A percentile compares a stretch with the other conserved stretches of the same genome.
Evolutionary conservation across 805 yeast species (phyloP).

Genomic region (Nakazawaea siamensis): DNA sequence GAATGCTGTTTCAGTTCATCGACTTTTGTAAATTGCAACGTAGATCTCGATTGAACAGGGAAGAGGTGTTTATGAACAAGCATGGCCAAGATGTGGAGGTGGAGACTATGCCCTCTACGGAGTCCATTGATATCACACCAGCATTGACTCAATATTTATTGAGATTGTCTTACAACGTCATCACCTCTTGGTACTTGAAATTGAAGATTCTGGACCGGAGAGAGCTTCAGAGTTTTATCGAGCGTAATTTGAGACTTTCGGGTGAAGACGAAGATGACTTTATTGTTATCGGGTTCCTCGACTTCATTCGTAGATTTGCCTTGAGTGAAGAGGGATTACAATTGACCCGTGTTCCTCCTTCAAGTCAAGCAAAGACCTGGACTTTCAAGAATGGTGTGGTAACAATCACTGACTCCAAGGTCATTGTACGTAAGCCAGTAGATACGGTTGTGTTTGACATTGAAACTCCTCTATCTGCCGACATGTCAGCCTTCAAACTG

Average conservation of each 20-base stretch:
- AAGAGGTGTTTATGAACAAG: conserved; percentile 17
- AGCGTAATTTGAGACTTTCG: conserved; percentile 40
- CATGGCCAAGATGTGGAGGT: conserved; percentile 42
- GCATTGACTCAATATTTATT: conserved; percentile 52
- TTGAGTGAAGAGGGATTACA: no score
- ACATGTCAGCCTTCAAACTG: neutral
- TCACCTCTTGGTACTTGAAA: conserved; percentile 65
- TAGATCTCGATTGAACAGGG: conserved; percentile 35
- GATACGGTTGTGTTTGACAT: neutral
- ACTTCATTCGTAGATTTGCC: conserved; percentile 59
- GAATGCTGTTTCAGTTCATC: conserved; percentile 72
- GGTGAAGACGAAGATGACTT: conserved; percentile 34
- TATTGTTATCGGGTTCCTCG: conserved; percentile 56
- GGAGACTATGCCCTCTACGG: conserved; percentile 49
- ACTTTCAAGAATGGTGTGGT: no score
- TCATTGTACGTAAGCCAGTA: neutral
- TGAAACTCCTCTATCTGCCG: no score
- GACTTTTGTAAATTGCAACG: conserved; percentile 34
- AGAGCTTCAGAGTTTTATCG: conserved; percentile 52
- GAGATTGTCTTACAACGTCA: conserved; percentile 58
- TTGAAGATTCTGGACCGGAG: conserved; percentile 52
- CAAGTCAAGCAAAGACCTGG: no score
- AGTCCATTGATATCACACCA: conserved; percentile 33
- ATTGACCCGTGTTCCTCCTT: no score
- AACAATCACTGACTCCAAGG: neutral